Base-by-base conservation (phyloP, 2,329 filamentous ascomycete species). In the Cordyceps militaris region DNA sequence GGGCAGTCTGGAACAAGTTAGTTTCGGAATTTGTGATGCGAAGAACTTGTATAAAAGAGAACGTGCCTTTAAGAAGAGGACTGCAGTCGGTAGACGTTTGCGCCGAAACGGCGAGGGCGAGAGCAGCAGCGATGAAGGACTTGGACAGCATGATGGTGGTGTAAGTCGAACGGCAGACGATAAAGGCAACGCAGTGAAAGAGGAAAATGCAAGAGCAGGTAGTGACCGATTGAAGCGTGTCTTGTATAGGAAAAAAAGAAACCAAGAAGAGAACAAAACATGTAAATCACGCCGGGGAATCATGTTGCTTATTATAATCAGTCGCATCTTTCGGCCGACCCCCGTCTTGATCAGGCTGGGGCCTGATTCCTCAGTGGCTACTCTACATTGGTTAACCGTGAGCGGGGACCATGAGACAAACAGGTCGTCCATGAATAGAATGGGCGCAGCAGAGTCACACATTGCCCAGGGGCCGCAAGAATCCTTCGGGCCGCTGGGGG, bases 1-100 rank as follows among this genome's bases (percentile, higher is more conserved):
- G 88, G 83, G 74, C 93, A 97, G 32, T 67, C 80, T 82, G 28
- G 65, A 81, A 84, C 58, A 85, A 83, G 68, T 88, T 82, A 66
- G 81, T 88, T 36, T 78, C 78, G 7, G 82, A 82, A n/a, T n/a
- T n/a, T n/a, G n/a, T n/a, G n/a, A n/a, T n/a, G n/a, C n/a, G n/a
- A n/a, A n/a, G n/a, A n/a, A n/a, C n/a, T n/a, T n/a, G n/a, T n/a
- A n/a, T n/a, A n/a, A n/a, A n/a, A n/a, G n/a, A n/a, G n/a, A 43
- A 66, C 71, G 66, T 66, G 79, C 76, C 73, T 70, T 76, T 75
- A 72, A 81, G 70, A 49, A 74, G 71, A 54, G 81, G 81, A 68
- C 84, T 76, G 70, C 81, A 84, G 11, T 67, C 66, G 19, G 79
- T 82, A 65, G 65, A 76, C 58, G 81, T 84, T 74, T 84, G 81